Evolutionary conservation across 805 yeast genomes (phyloP).

Genomic region (Ogataea methanolica): DNA sequence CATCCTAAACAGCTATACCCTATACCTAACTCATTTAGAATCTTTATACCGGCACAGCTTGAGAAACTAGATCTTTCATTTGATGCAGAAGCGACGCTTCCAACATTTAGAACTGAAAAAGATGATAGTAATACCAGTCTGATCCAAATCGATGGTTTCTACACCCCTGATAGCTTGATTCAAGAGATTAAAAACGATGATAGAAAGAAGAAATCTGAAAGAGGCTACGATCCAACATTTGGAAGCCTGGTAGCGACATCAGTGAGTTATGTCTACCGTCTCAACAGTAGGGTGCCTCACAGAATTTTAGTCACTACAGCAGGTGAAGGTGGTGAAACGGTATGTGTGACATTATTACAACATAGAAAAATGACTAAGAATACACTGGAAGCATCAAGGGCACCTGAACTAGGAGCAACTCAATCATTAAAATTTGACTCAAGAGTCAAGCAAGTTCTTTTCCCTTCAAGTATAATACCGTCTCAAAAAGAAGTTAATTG

Average conservation of each 20-base stretch:
- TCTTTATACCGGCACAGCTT: conserved; percentile 7
- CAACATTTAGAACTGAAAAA: too few species aligned
- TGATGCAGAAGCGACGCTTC: too few species aligned
- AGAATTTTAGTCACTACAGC: conserved; percentile 25
- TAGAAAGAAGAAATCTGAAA: too few species aligned
- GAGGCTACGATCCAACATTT: conserved; percentile 32
- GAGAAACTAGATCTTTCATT: neutral
- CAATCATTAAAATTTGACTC: conserved; percentile 13
- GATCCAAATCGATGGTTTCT: too few species aligned
- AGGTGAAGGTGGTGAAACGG: conserved; percentile 20
- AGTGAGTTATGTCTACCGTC: neutral
- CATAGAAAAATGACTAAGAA: neutral
- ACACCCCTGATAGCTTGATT: too few species aligned
- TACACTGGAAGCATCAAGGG: neutral
- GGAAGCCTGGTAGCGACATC: conserved; percentile 22
- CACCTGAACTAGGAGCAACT: conserved; percentile 10
- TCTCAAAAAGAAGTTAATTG: neutral
- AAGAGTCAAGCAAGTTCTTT: conserved; percentile 31
- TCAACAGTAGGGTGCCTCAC: neutral
- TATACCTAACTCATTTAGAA: conserved; percentile 11
- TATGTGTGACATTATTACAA: conserved; percentile 7
- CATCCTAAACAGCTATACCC: conserved; percentile 3
- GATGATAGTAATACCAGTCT: too few species aligned
- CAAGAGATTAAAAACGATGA: too few species aligned
- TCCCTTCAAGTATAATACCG: conserved; percentile 8